Base-by-base conservation (phyloP, 192 early-diverging fungal genomes). In the Backusella macrospora region DNA sequence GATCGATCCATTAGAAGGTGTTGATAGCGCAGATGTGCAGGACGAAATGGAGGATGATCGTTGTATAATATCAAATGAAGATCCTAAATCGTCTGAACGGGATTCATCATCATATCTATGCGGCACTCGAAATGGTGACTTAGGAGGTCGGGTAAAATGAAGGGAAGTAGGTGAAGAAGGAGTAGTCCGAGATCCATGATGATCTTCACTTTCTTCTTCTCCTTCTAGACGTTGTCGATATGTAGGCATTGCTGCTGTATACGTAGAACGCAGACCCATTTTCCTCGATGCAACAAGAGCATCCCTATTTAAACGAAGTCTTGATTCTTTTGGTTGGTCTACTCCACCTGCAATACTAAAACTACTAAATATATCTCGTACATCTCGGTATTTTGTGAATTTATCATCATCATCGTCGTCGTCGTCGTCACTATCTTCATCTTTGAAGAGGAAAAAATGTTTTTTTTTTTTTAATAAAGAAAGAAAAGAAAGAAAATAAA, bases 311-410 rank as follows among this genome's bases (percentile, higher is more conserved):
- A 68, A 47, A 26, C 34, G 43, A 26, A 64, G 63, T 46, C 40
- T 47, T 29, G 72, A 46, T 67, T 64, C 34, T 43, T 47, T 65
- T 64, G n/a, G 29, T 47, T 14, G 72, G 18, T 47, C 18, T 68
- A 16, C 14, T 68, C 7, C 44, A 26, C 26, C 16, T 21, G 59
- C 34, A 23, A 34, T 39, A 34, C 23, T 68, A 18, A 78, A 63
- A 21, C 55, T 38, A 13, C 72, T 47, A 69, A 73, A 78, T n/a
- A 80, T 80, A 47, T 80, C 78, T 62, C 78, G 59, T n/a, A 80
- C 70, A 69, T 76, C 62, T 21, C 74, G 73, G 38, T 80, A 75
- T 38, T 75, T 43, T 29, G 67, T 38, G 14, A 29, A 42, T 6
- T 42, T 46, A 7, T 59, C 44, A 21, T 73, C 72, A 1, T 73